Base-by-base conservation (phyloP, 164 flowering plant species). In the Sedum album region DNA sequence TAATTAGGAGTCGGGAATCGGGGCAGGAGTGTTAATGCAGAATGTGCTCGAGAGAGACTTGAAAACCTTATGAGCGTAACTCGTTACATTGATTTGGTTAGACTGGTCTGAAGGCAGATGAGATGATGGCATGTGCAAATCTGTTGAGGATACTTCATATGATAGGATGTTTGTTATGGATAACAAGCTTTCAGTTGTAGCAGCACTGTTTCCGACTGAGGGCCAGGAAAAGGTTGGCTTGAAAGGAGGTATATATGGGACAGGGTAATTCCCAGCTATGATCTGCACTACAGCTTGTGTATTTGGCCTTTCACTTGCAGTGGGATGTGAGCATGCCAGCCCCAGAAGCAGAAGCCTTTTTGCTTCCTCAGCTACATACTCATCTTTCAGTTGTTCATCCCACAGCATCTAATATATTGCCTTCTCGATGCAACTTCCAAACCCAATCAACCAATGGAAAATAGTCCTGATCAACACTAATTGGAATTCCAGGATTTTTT, bases 171-270 rank as follows among this genome's bases (percentile, higher is more conserved):
- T 11, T 9, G 18, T n/a, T 17, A 21, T 63, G 26, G 74, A 41
- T 33, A 69, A 21, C 15, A 44, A 3, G 36, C 60, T 69, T 5
- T n/a, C 38, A 11, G 51, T 41, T 64, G 66, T 39, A 35, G 2
- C n/a, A 74, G 72, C 53, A 41, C 18, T 11, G 46, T 33, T 18
- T n/a, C 28, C 73, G 67, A 35, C 61, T 48, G 79, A 66, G 0
- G 86, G 87, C 96, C 96, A 89, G 0, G 74, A 68, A 66, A 89
- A 89, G 0, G 79, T 71, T 1, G 96, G 93, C 78, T 78, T 83
- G 70, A 82, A 82, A 0, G 81, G 85, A 2, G 91, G 91, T 0
- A 88, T 81, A 1, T 33, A 0, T 15, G 93, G 93, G 18, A 66
- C 71, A 0, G 80, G 72, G 48, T 71, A 65, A 1, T 79, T 53